phyloP scores from a whole-genome alignment of 2,329 filamentous ascomycete species.

The Neoscytalidium dimidiatum region DNA sequence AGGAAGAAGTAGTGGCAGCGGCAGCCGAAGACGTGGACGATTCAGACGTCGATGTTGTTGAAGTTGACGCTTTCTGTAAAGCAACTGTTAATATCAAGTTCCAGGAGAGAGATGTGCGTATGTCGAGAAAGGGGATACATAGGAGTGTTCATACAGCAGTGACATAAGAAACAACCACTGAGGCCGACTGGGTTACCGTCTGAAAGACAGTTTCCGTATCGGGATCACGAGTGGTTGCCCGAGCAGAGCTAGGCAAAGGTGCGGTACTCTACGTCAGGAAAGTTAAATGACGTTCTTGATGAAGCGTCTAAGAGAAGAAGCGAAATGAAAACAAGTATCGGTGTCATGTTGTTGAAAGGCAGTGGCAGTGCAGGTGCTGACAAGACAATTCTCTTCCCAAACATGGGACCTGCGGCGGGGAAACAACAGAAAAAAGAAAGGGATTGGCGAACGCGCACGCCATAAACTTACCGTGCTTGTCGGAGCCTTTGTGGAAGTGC shows the following conservation, averaged over 20 bases:
- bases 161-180: conserved; percentile 23
- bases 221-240: conserved; percentile 23
- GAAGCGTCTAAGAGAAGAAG: conserved; percentile 15
- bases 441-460: not conserved
- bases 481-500: not conserved
- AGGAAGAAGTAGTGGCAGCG: conserved; percentile 17
- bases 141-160: conserved; percentile 22
- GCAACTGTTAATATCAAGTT: not conserved
- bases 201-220: conserved; percentile 30
- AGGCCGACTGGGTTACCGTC: conserved; percentile 28
- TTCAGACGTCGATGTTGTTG: not conserved
- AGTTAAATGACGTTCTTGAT: conserved; percentile 31
- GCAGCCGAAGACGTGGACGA: not conserved
- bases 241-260: conserved; percentile 33
- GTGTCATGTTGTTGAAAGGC: too few relatives aligned
- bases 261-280: conserved; percentile 32
- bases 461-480: conserved; percentile 18
- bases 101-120: too few relatives aligned
- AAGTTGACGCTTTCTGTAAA: not conserved
- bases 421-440: not conserved
- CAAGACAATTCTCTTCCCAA: too few relatives aligned
- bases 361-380: not conserved
- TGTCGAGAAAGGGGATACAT: not conserved
- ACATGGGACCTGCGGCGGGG: too few relatives aligned
- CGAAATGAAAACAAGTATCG: not conserved